These are phyloP conservation scores for Stagonosporopsis rhizophila DNA, from an alignment of 2,329 filamentous ascomycete species.

Conservation along the genomic window DNA sequence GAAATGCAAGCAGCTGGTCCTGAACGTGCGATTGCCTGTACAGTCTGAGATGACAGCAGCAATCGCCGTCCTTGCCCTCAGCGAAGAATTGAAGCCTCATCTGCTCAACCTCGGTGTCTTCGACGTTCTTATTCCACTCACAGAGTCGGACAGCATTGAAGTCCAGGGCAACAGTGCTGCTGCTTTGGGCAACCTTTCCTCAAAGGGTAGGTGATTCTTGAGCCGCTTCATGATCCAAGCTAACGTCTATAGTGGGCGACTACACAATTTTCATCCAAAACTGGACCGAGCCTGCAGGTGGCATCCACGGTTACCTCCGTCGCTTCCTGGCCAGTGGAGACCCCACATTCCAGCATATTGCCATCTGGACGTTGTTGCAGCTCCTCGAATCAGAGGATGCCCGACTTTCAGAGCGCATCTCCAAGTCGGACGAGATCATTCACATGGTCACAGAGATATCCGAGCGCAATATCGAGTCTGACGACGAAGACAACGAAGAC, in stretches of 20 bases:
- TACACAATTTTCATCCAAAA: conserved; percentile 95
- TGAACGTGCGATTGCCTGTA: conserved; percentile 90
- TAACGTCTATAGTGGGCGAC: conserved; percentile 75
- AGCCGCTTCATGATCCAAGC: conserved; percentile 21
- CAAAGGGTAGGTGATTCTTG: conserved; percentile 73
- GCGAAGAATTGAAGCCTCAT: conserved; percentile 93
- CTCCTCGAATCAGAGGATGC: conserved; percentile 94
- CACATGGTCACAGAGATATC: conserved; percentile 91
- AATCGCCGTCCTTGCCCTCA: conserved; percentile 92
- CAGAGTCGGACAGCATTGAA: conserved; percentile 93
- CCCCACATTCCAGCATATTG: conserved; percentile 98
- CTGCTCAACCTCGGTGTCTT: conserved; percentile 92
- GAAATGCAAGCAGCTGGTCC: conserved; percentile 96
- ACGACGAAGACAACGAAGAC: conserved; percentile 85
- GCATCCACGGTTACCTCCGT: conserved; percentile 93
- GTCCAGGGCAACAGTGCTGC: conserved; percentile 98
- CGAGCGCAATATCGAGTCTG: conserved; percentile 85
- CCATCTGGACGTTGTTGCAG: conserved; percentile 96
- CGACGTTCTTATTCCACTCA: conserved; percentile 93
- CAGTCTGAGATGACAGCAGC: conserved; percentile 99
- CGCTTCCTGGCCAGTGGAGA: conserved; percentile 94
- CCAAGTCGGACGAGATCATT: conserved; percentile 88
- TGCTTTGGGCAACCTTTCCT: conserved; percentile 92
- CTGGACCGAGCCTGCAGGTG: conserved; percentile 90
- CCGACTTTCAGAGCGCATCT: conserved; percentile 84